Evolutionary conservation across 148 eudicot species (phyloP).

Genomic region (Rhododendron vialii): DNA sequence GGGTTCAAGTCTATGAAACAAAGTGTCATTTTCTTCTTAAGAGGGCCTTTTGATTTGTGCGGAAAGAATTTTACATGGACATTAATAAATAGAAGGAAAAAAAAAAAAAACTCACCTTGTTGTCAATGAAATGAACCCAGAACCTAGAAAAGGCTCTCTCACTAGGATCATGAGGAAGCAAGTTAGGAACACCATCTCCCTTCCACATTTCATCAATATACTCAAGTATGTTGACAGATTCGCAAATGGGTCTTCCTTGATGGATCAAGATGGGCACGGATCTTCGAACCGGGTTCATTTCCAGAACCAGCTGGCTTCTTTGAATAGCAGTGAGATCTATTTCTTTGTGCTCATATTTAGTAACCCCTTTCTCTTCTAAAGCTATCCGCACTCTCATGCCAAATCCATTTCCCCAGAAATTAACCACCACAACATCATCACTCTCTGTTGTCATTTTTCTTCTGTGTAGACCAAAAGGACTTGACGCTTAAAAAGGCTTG

Average conservation of each 20-base stretch:
- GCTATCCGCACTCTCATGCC: constrained; percentile 1
- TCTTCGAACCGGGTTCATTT: constrained; percentile 2
- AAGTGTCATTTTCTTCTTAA: not conserved
- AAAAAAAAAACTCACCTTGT: not conserved
- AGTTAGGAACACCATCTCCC: not conserved
- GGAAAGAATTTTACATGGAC: not conserved
- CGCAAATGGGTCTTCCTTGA: not conserved
- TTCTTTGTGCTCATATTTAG: not conserved
- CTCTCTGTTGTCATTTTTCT: not conserved
- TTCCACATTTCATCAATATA: not conserved
- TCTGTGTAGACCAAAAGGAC: not conserved
- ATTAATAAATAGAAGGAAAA: not conserved
- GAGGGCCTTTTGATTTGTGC: not conserved
- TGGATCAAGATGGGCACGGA: constrained; percentile 3
- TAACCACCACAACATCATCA: not conserved
- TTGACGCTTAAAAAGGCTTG: not conserved
- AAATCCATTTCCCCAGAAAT: not conserved
- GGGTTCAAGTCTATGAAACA: not conserved
- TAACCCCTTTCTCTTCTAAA: not conserved
- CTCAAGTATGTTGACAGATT: not conserved
- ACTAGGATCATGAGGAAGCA: not conserved
- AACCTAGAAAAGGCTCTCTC: not conserved
- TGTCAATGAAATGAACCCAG: constrained; percentile 8
- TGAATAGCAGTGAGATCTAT: not conserved
- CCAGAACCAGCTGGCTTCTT: constrained; percentile 1